Evolutionary conservation across 2,329 filamentous ascomycete species (phyloP), one percentile per base, ranked within the genome.

Genomic region (Westerdykella sp.): DNA sequence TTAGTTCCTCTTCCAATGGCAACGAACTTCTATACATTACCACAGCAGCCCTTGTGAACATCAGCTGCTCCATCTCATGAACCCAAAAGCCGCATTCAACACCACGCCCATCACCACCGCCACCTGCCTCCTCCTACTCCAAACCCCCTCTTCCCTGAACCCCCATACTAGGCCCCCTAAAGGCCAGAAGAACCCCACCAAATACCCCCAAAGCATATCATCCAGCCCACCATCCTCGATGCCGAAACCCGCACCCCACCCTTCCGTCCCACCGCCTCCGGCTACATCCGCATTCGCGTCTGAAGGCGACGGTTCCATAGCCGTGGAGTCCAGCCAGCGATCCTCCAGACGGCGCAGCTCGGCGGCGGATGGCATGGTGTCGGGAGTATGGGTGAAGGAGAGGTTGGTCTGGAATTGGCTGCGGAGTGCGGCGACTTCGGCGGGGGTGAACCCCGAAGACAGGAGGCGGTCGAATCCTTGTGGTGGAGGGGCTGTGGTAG

Each of bases 131-230:
- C 90, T 76, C 59, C 85, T 81, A 47, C 83, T 85, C 80, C 89
- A 95, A 46, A 97, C 82, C 1, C 87, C 89, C 45, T 93, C 86
- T 66, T 95, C 87, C 46, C 90, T 76, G 51, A 91, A 77, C 39
- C 94, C 72, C 88, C 90, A 96, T 41, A 84, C 81, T 44, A 91
- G 72, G 57, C 87, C 89, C 0, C 87, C 91, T 9, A 97, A 68
- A 4, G 93, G 93, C 80, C 91, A 97, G 65, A 98, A 85, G 73
- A 97, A 98, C 0, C 93, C 93, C 57, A 93, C 86, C 46, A 94
- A 72, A 66, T 93, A 87, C 4, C 90, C 93, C 69, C 84, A 86
- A 45, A 97, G 75, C 72, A 96, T 80, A 58, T 94, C 84, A 59
- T 97, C 91, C 36, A 95, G 71, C 10, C 85, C 77, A 0, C 79